These are phyloP conservation scores for Ceratobasidium sp. DNA, from an alignment of 1,284 basidiomycete genomes.

Conservation along the genomic window DNA sequence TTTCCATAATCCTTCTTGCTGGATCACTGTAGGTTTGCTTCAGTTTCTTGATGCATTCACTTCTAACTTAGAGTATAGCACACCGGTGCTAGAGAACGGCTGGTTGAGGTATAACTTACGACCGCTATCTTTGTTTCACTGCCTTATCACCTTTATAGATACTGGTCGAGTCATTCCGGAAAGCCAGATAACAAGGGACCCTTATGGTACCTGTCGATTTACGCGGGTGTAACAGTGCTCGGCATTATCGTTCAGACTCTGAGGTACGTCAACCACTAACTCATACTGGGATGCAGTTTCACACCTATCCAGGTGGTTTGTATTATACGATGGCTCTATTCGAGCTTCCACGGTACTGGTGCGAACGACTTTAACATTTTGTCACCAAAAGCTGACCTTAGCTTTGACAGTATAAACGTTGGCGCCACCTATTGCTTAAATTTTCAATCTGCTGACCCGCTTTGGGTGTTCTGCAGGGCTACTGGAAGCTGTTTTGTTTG, in stretches of 20 bases:
- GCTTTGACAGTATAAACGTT: slow-evolving; percentile 32
- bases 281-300: slow-evolving; percentile 48
- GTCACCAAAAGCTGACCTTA: slow-evolving; percentile 31
- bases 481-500: slow-evolving; percentile 87
- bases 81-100: slow-evolving; percentile 83
- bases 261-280: slow-evolving; percentile 74
- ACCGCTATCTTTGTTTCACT: neutral
- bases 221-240: slow-evolving; percentile 60
- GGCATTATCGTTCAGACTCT: slow-evolving; percentile 73
- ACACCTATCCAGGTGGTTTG: slow-evolving; percentile 17
- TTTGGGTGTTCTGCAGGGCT: slow-evolving; percentile 60
- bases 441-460: neutral
- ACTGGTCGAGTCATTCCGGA: slow-evolving; percentile 67
- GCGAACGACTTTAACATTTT: neutral
- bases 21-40: slow-evolving; percentile 26
- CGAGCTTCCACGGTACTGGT: slow-evolving; percentile 70
- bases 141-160: slow-evolving; percentile 26
- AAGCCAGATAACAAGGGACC: slow-evolving; percentile 60
- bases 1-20: slow-evolving; percentile 63
- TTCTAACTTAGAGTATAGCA: slow-evolving; percentile 65
- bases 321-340: slow-evolving; percentile 71
- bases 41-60: neutral
- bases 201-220: slow-evolving; percentile 80
- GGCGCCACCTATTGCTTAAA: neutral
- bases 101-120: slow-evolving; percentile 74